A percentile compares a stretch with the other conserved stretches of the same genome.
Evolutionary conservation across 345 rosid species (phyloP).

Genomic region (Corchorus olitorius): DNA sequence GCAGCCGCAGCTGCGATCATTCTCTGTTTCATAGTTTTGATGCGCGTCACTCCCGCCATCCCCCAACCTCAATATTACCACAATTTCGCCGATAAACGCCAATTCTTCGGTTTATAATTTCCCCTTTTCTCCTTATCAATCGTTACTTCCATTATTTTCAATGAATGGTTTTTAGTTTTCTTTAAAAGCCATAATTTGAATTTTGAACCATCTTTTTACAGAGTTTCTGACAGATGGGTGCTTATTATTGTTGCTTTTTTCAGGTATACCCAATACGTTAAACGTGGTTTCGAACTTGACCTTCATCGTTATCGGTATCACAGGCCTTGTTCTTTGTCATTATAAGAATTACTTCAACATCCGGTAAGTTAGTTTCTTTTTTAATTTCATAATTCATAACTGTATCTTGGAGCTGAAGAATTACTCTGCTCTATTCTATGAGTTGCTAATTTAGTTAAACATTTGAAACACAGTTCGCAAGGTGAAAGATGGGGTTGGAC

Average conservation of each 20-base stretch:
- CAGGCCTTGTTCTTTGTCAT: constrained; percentile 83
- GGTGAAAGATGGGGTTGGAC: constrained; percentile 95
- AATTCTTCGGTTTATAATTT: constrained; percentile 57
- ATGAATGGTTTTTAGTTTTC: neutral
- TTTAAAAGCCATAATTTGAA: neutral
- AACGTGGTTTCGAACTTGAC: constrained; percentile 93
- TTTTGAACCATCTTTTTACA: neutral
- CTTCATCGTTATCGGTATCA: constrained; percentile 75
- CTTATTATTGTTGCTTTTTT: constrained; percentile 24
- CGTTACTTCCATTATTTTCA: neutral
- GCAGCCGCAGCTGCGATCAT: constrained; percentile 43
- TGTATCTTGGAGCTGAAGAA: neutral
- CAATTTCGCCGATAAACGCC: constrained; percentile 88
- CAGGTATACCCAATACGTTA: constrained; percentile 85
- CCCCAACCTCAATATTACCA: constrained; percentile 87
- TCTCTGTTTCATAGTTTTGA: constrained; percentile 65
- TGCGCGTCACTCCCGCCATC: constrained; percentile 84
- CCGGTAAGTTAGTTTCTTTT: constrained; percentile 37
- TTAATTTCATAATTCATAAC: neutral
- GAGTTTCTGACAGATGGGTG: neutral
- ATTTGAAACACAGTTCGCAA: constrained; percentile 50
- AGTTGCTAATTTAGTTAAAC: constrained; percentile 2
- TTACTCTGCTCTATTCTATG: neutral
- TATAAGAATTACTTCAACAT: constrained; percentile 70
- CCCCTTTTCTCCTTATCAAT: neutral